Conservation (phyloP, 495 filamentous ascomycete genomes). For the Parachaetomium inaequale region DNA sequence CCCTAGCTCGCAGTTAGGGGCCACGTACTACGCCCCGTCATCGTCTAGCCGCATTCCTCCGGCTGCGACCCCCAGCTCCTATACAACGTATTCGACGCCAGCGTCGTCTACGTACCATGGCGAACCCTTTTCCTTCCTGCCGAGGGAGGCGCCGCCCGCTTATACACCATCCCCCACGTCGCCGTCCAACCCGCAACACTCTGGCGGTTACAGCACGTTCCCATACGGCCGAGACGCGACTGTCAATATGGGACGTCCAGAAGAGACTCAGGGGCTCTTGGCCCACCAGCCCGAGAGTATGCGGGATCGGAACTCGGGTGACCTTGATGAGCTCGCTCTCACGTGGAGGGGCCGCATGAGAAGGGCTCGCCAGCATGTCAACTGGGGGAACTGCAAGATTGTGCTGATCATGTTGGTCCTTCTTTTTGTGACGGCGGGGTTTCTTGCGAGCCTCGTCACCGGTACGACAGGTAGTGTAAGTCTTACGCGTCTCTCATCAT, state of each 20-base stretch:
- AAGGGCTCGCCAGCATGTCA: constrained; percentile 22
- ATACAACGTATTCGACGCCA: constrained; percentile 25
- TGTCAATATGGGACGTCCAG: constrained; percentile 37
- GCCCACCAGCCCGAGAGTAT: constrained; percentile 42
- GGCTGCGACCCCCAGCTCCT: constrained; percentile 20
- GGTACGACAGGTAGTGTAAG: constrained; percentile 29
- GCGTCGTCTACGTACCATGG: constrained; percentile 11
- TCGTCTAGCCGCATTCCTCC: constrained; percentile 23
- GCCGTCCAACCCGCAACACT: constrained; percentile 17
- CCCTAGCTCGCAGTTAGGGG: constrained; percentile 9
- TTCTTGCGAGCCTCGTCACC: constrained; percentile 25
- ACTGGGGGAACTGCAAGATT: constrained; percentile 27
- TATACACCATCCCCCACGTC: constrained; percentile 43
- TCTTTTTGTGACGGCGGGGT: constrained; percentile 30
- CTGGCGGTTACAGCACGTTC: constrained; percentile 40
- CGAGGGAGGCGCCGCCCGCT: constrained; percentile 44
- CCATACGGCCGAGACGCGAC: not conserved
- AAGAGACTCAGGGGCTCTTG: constrained; percentile 38
- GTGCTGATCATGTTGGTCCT: constrained; percentile 27
- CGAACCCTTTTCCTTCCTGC: constrained; percentile 29
- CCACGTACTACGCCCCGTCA: constrained; percentile 28
- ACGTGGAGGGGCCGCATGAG: constrained; percentile 34
- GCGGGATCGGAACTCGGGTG: constrained; percentile 17
- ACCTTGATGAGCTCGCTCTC: constrained; percentile 6
- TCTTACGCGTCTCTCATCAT: constrained; percentile 11